Conservation (phyloP, 306 rosid species). For the Cucumis melo region DNA sequence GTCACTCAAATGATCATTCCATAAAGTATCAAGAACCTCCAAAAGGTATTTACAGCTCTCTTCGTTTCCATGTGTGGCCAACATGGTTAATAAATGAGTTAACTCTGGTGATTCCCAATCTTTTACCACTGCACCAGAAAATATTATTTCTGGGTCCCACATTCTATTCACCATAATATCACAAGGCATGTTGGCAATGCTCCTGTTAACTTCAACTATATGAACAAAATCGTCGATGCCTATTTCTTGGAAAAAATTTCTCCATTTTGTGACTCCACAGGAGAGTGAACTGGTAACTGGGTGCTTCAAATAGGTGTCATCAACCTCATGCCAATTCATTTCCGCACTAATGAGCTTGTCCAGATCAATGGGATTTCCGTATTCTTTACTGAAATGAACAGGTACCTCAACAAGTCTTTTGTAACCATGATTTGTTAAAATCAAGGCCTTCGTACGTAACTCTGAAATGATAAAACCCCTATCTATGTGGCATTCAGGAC, state of each 20-base stretch:
- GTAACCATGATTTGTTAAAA: conserved; percentile 67
- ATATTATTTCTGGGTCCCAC: conserved; percentile 45
- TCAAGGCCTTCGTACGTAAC: conserved; percentile 35
- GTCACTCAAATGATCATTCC: conserved; percentile 70
- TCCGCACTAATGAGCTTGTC: conserved; percentile 42
- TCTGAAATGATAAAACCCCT: conserved; percentile 52
- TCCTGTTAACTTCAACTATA: conserved; percentile 55
- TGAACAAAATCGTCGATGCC: conserved; percentile 68
- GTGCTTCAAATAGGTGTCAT: conserved; percentile 53
- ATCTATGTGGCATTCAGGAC: conserved; percentile 51
- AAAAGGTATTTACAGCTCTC: conserved; percentile 54
- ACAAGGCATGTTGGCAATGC: conserved; percentile 30
- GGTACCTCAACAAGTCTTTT: conserved; percentile 51
- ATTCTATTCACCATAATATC: conserved; percentile 24
- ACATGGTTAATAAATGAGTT: conserved; percentile 34
- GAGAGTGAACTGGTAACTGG: conserved; percentile 48
- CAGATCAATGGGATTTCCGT: conserved; percentile 54
- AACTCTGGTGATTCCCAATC: conserved; percentile 90
- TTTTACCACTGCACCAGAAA: conserved; percentile 40
- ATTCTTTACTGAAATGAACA: conserved; percentile 67
- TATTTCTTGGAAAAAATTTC: conserved; percentile 63
- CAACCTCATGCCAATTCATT: conserved; percentile 74
- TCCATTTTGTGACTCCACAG: conserved; percentile 48
- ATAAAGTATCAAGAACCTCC: conserved; percentile 61
- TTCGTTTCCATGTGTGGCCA: conserved; percentile 42